Evolutionary conservation across 1,139 yeast genomes (phyloP), one percentile per base, ranked within the genome.

Genomic region (Oligophagozyma castellii): DNA sequence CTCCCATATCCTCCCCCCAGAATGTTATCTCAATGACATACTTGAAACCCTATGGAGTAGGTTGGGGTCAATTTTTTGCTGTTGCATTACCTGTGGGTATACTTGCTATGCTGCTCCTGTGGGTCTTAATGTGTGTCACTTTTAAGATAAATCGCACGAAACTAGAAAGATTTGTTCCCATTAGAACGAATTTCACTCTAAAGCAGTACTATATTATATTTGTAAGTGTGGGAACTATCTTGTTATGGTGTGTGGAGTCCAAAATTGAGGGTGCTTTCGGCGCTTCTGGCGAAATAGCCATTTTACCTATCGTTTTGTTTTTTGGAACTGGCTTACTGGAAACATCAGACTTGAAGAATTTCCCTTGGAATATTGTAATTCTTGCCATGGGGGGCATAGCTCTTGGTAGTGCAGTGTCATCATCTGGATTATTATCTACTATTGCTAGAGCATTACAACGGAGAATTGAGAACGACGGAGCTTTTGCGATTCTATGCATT

Each of bases 321-420:
- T 75, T 74, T 44, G 83, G 81, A n/a, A 63, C 80, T 2, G 81
- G 83, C 2, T 48, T 76, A 33, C 55, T 76, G 37, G 60, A 73
- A 4, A 68, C 79, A 0, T 70, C 70, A 28, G 84, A 75, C 48
- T 66, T 76, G 43, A 74, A 75, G 47, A 70, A 70, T 38, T 75
- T 74, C 52, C 81, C 83, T 4, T 76, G 86, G 86, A 70, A 75
- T 26, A 75, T 75, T 44, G 81, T 75, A 14, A 65, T 75, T 5
- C 59, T 76, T 36, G 84, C 84, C 3, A 75, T 75, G 83, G 86
- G 86, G 29, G 83, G 84, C 43, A 67, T 77, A 24, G 78, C 83
- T 2, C 58, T 76, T 30, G 84, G 86, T 43, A 72, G 71, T 38
- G 81, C 81, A 1, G 83, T 76, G 8, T 67, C 78, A 0, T 70